Base-by-base conservation (phyloP, 768 basidiomycete genomes). In the Pilatotrama ljubarskyi region DNA sequence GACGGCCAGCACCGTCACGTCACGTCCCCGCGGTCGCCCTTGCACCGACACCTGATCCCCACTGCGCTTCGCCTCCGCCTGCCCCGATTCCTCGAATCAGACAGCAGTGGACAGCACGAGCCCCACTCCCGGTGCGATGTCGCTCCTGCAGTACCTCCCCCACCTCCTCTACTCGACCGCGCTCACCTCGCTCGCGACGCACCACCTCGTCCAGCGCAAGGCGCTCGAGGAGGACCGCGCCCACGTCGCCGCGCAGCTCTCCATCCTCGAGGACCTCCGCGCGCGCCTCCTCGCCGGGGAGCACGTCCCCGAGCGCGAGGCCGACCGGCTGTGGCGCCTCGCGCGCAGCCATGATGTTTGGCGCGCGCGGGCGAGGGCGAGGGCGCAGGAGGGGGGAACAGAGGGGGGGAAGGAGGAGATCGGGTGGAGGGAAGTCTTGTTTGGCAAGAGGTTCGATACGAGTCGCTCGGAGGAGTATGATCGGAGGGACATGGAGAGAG, bases 101-200 rank as follows among this genome's bases (percentile, higher is more conserved):
- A n/a, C n/a, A n/a, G n/a, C n/a, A n/a, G n/a, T n/a, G n/a, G n/a
- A n/a, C n/a, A n/a, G n/a, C n/a, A n/a, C n/a, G n/a, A n/a, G n/a
- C 6, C 46, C 15, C 26, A 15, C 25, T 32, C 4, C 10, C 29
- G 29, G 10, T 32, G 29, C 52, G 44, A 69, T 64, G 65, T 58
- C 63, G 20, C 62, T 67, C 55, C 50, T 64, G 7, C 67, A 70
- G 7, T 89, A 88, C 73, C 68, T 87, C 58, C 86, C 84, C 26
- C 87, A 90, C 65, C 74, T 86, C 53, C 52, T 89, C 62, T 90
- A 83, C 70, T 82, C 86, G 32, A 74, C 85, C 46, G 86, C 85
- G 9, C 76, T 88, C 65, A 84, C 82, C 47, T 88, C 88, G 22
- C 70, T 89, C 60, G 83, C 87, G 26, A 84, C 88, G 57, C 87